Conservation (phyloP, 1,284 basidiomycete genomes). For the Pseudozyma tsukubaensis region DNA sequence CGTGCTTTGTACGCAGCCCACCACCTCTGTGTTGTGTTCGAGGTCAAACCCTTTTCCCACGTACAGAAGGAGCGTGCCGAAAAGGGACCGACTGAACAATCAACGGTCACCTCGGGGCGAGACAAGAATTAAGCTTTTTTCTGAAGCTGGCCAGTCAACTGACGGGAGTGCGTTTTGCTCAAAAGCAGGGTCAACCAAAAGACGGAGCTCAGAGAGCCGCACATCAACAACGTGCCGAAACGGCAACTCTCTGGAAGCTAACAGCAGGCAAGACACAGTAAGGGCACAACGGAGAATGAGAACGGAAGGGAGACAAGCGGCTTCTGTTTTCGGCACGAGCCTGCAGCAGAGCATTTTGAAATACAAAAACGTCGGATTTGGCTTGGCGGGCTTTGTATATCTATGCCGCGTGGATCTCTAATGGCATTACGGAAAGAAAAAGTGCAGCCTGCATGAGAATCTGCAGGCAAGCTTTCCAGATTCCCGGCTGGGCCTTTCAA, state of each 20-base stretch:
- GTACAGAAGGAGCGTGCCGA: constrained; percentile 5
- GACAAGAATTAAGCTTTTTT: not conserved
- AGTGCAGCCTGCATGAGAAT: no score
- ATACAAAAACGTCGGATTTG: not conserved
- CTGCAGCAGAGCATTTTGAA: not conserved
- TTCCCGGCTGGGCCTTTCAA: no score
- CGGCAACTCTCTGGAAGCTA: constrained; percentile 6
- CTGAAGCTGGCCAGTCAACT: no score
- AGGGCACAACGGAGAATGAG: no score
- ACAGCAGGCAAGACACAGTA: not conserved
- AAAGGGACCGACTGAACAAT: not conserved
- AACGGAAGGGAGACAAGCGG: not conserved
- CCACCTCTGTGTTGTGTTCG: not conserved
- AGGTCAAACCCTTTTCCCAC: constrained; percentile 6
- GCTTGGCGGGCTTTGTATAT: not conserved
- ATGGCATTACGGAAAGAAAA: not conserved
- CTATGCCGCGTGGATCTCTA: constrained; percentile 3
- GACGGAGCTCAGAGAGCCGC: constrained; percentile 9
- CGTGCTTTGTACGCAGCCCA: not conserved
- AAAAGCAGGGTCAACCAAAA: not conserved
- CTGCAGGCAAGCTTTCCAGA: no score
- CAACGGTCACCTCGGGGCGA: not conserved
- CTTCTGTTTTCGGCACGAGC: constrained; percentile 1
- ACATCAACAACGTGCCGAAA: constrained; percentile 8
- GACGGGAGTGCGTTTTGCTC: no score